Base-by-base conservation (phyloP, 1,284 basidiomycete genomes). In the Trametes sp. region DNA sequence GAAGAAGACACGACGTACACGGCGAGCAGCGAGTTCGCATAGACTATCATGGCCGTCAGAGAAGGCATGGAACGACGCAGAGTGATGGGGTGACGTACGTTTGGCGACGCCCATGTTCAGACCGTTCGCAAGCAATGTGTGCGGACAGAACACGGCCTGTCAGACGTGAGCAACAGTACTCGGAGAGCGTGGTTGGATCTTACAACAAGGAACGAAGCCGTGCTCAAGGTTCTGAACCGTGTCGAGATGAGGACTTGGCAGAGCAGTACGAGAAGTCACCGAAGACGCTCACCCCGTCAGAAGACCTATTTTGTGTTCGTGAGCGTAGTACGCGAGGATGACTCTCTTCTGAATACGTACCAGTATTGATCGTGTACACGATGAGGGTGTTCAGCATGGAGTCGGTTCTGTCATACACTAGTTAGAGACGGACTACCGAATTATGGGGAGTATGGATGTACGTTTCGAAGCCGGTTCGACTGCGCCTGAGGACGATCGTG, bases 401-500 rank as follows among this genome's bases (percentile, higher is more conserved):
- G 14, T 63, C 62, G 33, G 53, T 59, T 8, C 62, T 63, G 24
- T 5, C 9, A 14, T 24, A 13, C n/a, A 4, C 7, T 9, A 26
- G 31, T 11, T 33, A 33, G 6, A 33, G 31, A 41, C 19, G n/a
- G n/a, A n/a, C n/a, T n/a, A n/a, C n/a, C n/a, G n/a, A n/a, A n/a
- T n/a, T n/a, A 28, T 10, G 19, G 10, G 8, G n/a, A n/a, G 11
- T 6, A 3, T 31, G 19, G 11, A 31, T 29, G 16, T 57, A 59
- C 62, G 52, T 36, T 29, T 63, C 46, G 26, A 59, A 41, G 14
- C 62, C 62, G 3, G 62, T 63, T 6, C 57, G 62, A 26, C 57
- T 46, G 14, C 41, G 54, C 7, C 57, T 53, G n/a, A 63, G 45
- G 28, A 49, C 38, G 26, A 53, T 31, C 16, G 54, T 48, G 41